phyloP scores from a whole-genome alignment of 768 basidiomycete genomes.

The Suillus tomentosus region DNA sequence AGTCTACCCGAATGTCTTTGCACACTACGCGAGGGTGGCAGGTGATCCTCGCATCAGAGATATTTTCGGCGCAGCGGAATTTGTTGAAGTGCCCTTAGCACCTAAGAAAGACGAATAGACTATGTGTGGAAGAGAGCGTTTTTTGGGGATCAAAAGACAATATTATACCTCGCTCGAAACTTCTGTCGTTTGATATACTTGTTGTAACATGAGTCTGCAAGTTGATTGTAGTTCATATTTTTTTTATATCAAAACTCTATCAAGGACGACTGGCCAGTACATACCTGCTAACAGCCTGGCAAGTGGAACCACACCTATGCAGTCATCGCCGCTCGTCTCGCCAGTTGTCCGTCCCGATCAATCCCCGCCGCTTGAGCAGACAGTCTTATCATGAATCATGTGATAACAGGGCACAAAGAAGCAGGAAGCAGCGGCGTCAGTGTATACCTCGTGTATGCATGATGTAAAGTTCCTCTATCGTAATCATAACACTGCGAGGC shows the following conservation, averaged over 20 bases:
- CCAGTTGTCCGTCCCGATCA: constrained; percentile 49
- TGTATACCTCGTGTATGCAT: constrained; percentile 59
- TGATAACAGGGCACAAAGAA: constrained; percentile 49
- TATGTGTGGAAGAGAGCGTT: not conserved
- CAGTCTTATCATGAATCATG: constrained; percentile 44
- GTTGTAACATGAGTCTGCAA: not conserved
- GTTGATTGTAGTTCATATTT: not conserved
- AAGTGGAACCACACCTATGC: constrained; percentile 77
- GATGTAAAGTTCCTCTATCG: constrained; percentile 53
- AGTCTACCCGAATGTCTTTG: constrained; percentile 28
- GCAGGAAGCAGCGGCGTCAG: constrained; percentile 44
- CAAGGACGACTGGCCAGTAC: too few species aligned
- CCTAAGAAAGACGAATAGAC: constrained; percentile 12
- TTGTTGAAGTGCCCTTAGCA: constrained; percentile 23
- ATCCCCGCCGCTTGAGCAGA: constrained; percentile 25
- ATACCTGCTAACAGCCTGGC: constrained; percentile 58
- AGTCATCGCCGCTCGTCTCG: constrained; percentile 41
- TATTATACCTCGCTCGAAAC: not conserved
- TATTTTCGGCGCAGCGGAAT: constrained; percentile 22
- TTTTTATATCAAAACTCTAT: not conserved
- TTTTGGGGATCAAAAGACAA: not conserved
- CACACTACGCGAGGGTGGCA: constrained; percentile 26
- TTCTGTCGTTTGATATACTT: not conserved
- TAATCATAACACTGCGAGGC: constrained; percentile 18
- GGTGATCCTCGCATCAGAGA: constrained; percentile 24